A percentile compares a stretch with the other conserved stretches of the same genome.
phyloP scores from a whole-genome alignment of 1,284 basidiomycete species.

The Singerocomus inundabilis region DNA sequence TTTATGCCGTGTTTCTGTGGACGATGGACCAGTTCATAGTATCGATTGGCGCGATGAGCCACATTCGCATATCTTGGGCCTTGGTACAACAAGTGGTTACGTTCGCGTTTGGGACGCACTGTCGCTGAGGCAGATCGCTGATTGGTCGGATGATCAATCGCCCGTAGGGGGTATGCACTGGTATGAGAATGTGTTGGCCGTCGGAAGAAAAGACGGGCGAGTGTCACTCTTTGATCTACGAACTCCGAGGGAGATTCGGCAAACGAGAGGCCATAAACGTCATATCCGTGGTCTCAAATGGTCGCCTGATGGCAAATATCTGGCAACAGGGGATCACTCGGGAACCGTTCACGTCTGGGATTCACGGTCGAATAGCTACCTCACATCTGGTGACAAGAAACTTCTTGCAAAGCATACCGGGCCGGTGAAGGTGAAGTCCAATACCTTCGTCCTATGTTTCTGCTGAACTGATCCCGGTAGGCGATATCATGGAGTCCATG shows the following conservation, averaged over 20 bases:
- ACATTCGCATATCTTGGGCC: constrained; percentile 34
- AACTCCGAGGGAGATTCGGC: constrained; percentile 27
- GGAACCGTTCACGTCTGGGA: constrained; percentile 49
- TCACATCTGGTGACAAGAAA: constrained; percentile 35
- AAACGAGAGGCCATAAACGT: constrained; percentile 37
- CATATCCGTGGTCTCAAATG: constrained; percentile 46
- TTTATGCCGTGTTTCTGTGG: constrained; percentile 34
- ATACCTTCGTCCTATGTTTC: background rate
- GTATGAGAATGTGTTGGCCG: constrained; percentile 39
- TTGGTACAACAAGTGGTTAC: constrained; percentile 41
- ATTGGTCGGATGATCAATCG: constrained; percentile 38
- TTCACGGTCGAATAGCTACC: constrained; percentile 35
- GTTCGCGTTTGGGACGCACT: constrained; percentile 44
- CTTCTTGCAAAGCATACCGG: constrained; percentile 52
- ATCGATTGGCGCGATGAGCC: constrained; percentile 40
- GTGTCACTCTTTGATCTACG: constrained; percentile 42
- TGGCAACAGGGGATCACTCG: constrained; percentile 43
- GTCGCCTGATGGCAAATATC: constrained; percentile 42
- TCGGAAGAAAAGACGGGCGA: constrained; percentile 40
- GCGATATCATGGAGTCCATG: constrained; percentile 92
- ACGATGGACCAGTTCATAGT: constrained; percentile 35
- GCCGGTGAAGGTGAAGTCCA: constrained; percentile 51
- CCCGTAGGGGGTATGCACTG: constrained; percentile 45
- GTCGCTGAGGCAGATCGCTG: constrained; percentile 25
- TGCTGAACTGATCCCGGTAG: constrained; percentile 37